Evolutionary conservation across 257 asterid species (phyloP), one percentile per base, ranked within the genome.

Genomic region (Verbena officinalis): DNA sequence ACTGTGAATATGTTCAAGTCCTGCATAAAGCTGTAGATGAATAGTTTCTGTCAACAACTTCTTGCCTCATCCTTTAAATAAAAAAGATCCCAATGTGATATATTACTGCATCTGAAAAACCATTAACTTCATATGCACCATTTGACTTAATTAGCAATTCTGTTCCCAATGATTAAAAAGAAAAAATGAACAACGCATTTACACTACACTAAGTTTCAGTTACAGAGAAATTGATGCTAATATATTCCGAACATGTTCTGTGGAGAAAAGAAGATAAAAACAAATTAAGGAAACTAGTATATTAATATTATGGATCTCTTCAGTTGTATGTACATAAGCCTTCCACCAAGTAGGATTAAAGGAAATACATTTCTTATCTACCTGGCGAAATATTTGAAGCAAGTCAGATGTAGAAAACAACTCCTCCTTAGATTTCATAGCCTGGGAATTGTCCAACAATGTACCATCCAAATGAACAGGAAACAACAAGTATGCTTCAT

Each of bases 391-490:
- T 69, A 94, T 94, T 78, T 86, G 87, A 77, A 90, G 99, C 72
- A 94, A 95, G 22, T 90, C 94, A 16, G 87, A 76, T 52, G 96
- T 88, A 69, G 96, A 90, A 84, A 84, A 90, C 71, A 76, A 94
- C 71, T 94, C 96, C 70, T 90, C 88, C 82, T 84, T 88, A 61
- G 83, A 83, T 80, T 76, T 84, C 99, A 86, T 88, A 42, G 86
- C 73, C 3, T 78, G 79, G 72, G 96, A 52, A 55, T 84, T 81
- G 77, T 90, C 99, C 77, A 83, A 68, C 58, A 94, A 71, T 34
- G 99, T 94, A 72, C 99, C 99, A 74, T 91, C 99, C 84, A 90
- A 77, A 71, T 94, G 99, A 58, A 79, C 98, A 21, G 96, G 99
- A 77, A 94, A 90, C 82, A 94, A 71, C 77, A 90, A 77, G 82